Evolutionary conservation across 129 eudicot genomes (phyloP).

Genomic region (Rutidosis leptorrhynchoides): DNA sequence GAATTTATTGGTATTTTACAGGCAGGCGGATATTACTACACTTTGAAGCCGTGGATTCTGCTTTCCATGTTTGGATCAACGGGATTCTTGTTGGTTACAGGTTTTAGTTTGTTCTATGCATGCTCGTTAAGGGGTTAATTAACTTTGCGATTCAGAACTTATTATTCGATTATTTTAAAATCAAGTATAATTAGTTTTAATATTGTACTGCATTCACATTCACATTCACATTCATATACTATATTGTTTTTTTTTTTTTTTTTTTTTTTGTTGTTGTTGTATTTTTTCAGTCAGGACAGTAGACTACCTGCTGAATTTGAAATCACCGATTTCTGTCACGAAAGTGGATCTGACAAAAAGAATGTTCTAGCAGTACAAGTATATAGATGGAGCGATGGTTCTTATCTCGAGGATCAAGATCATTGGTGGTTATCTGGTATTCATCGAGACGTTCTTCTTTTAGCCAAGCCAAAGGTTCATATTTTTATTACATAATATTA

Average conservation of each 20-base stretch:
- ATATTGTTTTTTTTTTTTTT: neutral
- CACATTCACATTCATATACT: constrained; percentile 15
- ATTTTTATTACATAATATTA: neutral
- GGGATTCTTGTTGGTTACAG: constrained; percentile 88
- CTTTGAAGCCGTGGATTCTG: constrained; percentile 99
- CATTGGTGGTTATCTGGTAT: constrained; percentile 99
- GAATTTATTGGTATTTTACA: constrained; percentile 33
- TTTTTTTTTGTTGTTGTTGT: constrained; percentile 19
- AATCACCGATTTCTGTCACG: constrained; percentile 70
- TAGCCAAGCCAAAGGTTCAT: constrained; percentile 86
- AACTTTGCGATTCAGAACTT: neutral
- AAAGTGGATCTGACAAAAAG: constrained; percentile 66
- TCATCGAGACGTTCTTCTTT: constrained; percentile 91
- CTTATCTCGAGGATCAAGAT: constrained; percentile 99
- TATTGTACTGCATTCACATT: constrained; percentile 5
- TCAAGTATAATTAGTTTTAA: neutral
- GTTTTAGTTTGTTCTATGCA: constrained; percentile 52
- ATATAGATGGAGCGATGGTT: constrained; percentile 92
- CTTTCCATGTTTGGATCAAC: constrained; percentile 90
- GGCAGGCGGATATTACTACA: constrained; percentile 88
- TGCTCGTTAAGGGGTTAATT: constrained; percentile 3
- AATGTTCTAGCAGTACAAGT: constrained; percentile 91
- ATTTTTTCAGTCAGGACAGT: constrained; percentile 81
- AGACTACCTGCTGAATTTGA: constrained; percentile 97
- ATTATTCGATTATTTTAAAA: neutral